phyloP scores from a whole-genome alignment of 305 asterid species.

The Ilex paraguariensis region DNA sequence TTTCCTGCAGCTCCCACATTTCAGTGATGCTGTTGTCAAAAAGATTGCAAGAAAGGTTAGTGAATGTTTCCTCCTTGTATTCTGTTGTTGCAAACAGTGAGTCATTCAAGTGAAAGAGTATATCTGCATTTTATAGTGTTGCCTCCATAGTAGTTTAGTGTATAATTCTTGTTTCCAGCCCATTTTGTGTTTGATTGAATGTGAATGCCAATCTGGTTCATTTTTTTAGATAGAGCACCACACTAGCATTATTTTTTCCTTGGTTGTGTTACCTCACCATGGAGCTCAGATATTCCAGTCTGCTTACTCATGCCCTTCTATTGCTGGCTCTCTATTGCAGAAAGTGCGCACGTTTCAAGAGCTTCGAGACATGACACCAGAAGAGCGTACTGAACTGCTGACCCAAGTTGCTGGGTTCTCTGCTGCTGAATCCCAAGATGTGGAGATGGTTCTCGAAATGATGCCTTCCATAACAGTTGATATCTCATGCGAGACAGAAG shows the following conservation, averaged over 20 bases:
- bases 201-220: too few species aligned
- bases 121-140: too few species aligned
- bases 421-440: slow-evolving; percentile 62
- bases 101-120: too few species aligned
- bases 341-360: slow-evolving; percentile 91
- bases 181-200: too few species aligned
- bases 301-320: too few species aligned
- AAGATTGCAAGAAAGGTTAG: slow-evolving; percentile 89
- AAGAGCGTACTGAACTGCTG: slow-evolving; percentile 78
- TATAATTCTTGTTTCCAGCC: too few species aligned
- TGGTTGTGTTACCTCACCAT: too few species aligned
- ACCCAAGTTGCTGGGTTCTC: slow-evolving; percentile 81
- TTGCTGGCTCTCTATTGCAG: slow-evolving; percentile 30
- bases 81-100: too few species aligned
- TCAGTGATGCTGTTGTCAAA: slow-evolving; percentile 81
- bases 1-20: slow-evolving; percentile 97
- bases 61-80: slow-evolving; percentile 10
- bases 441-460: slow-evolving; percentile 87
- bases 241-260: too few species aligned
- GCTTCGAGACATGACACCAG: slow-evolving; percentile 60
- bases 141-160: too few species aligned
- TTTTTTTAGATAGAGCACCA: too few species aligned
- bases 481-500: slow-evolving; percentile 91
- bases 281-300: too few species aligned
- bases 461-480: slow-evolving; percentile 87